Evolutionary conservation across 1,139 yeast species (phyloP).

Genomic region (Candida buenavistaensis): DNA sequence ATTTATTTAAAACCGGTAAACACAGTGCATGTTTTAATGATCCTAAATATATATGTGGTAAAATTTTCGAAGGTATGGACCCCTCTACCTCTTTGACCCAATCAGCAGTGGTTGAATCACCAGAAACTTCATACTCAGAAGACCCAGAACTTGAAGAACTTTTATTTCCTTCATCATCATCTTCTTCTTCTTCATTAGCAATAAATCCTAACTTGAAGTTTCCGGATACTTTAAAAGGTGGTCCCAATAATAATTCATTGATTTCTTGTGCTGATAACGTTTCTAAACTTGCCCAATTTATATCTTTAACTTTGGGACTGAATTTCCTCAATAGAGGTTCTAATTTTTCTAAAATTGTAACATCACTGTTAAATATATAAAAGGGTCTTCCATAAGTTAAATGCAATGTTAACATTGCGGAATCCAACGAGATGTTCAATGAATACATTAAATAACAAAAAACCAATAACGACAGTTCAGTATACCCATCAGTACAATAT

Average conservation of each 20-base stretch:
- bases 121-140: slow-evolving; percentile 10
- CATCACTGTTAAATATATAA: slow-evolving; percentile 78
- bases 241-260: slow-evolving; percentile 33
- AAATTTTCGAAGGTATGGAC: slow-evolving; percentile 68
- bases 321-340: slow-evolving; percentile 58
- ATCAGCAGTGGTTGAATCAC: slow-evolving; percentile 12
- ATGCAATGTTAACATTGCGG: slow-evolving; percentile 62
- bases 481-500: slow-evolving; percentile 89
- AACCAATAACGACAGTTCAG: slow-evolving; percentile 78
- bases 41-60: slow-evolving; percentile 86
- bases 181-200: slow-evolving; percentile 6
- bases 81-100: slow-evolving; percentile 56
- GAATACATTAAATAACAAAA: slow-evolving; percentile 72
- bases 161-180: slow-evolving; percentile 3
- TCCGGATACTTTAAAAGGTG: slow-evolving; percentile 13
- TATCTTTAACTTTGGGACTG: slow-evolving; percentile 43
- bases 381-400: slow-evolving; percentile 69
- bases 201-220: slow-evolving; percentile 16
- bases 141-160: slow-evolving; percentile 3
- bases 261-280: slow-evolving; percentile 31
- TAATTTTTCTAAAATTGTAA: slow-evolving; percentile 59
- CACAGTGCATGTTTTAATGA: slow-evolving; percentile 81
- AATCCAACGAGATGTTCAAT: slow-evolving; percentile 52
- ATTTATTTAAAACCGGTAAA: slow-evolving; percentile 56
- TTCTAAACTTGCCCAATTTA: slow-evolving; percentile 29